Evolutionary conservation across 495 filamentous ascomycete genomes (phyloP), one percentile per base, ranked within the genome.

Genomic region (Lasiosphaeria ovina): DNA sequence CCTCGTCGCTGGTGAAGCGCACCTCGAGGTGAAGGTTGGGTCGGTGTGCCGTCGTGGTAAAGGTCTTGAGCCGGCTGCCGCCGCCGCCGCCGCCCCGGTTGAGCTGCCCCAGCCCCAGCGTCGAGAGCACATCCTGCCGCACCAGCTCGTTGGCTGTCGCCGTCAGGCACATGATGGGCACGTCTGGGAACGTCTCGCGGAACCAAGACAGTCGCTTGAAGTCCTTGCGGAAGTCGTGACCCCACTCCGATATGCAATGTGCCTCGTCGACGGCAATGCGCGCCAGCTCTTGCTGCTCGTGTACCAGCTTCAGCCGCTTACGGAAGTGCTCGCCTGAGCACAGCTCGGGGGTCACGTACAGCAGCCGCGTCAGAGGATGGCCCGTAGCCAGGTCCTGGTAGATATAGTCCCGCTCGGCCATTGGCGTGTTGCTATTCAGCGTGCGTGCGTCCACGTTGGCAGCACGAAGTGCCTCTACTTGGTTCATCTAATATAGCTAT

Each of bases 191-290:
- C 24, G 85, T 85, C 34, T 82, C 78, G 61, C 89, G 90, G 77
- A 98, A 96, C 85, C 89, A 96, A 6, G 85, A 86, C n/a, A 98
- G 82, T 32, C 87, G 81, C 64, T 91, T 90, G 74, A 96, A 97
- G 36, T 91, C 87, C 16, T 89, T 89, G n/a, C 93, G 89, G 67
- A 98, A 98, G 72, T 98, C 93, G 70, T 98, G 93, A 16, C 93
- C 93, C 93, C 93, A 98, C 86, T 98, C 93, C 9, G 89, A 93
- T 63, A 98, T 96, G 71, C 93, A 97, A 70, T 98, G 93, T 12
- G 93, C 93, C 76, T 98, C 93, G 74, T 98, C 93, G 51, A 98
- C 87, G 49, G 87, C 93, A 63, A 98, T 84, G 9, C 93, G 85
- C 10, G 87, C 85, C 5, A 98, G 82, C 71, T 97, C 90, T 31